Conservation (phyloP, 2,329 filamentous ascomycete genomes). For the Cadophora malorum region DNA sequence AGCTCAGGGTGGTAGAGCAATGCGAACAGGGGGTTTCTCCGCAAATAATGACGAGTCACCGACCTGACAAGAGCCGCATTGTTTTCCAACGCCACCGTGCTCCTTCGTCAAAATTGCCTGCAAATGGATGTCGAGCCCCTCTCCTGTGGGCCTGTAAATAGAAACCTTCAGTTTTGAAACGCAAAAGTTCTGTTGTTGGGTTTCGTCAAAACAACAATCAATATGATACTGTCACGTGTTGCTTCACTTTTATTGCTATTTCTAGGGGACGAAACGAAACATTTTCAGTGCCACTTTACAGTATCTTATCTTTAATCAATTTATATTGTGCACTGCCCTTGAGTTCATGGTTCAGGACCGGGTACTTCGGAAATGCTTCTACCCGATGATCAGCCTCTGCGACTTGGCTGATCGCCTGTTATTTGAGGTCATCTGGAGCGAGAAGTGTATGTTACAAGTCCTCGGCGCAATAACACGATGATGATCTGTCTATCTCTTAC, state of each 20-base stretch:
- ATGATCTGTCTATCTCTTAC: conserved; percentile 11
- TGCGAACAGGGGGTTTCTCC: conserved; percentile 23
- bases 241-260: neutral
- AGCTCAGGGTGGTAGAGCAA: conserved; percentile 22
- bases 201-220: neutral
- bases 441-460: neutral
- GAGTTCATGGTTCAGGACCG: neutral
- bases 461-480: conserved; percentile 1
- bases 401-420: conserved; percentile 10
- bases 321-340: conserved; percentile 6
- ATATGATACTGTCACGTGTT: conserved; percentile 7
- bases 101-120: conserved; percentile 16
- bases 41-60: conserved; percentile 18
- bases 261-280: neutral
- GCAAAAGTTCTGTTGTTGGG: neutral
- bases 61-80: conserved; percentile 24
- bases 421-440: neutral
- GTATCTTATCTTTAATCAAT: conserved; percentile 6
- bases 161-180: neutral
- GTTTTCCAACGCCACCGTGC: conserved; percentile 17
- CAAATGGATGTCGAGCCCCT: conserved; percentile 12
- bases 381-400: conserved; percentile 6
- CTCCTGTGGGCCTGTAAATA: conserved; percentile 17
- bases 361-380: neutral
- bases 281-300: neutral